Evolutionary conservation across 495 filamentous ascomycete species (phyloP).

Genomic region (Hypoxylon cercidicola): DNA sequence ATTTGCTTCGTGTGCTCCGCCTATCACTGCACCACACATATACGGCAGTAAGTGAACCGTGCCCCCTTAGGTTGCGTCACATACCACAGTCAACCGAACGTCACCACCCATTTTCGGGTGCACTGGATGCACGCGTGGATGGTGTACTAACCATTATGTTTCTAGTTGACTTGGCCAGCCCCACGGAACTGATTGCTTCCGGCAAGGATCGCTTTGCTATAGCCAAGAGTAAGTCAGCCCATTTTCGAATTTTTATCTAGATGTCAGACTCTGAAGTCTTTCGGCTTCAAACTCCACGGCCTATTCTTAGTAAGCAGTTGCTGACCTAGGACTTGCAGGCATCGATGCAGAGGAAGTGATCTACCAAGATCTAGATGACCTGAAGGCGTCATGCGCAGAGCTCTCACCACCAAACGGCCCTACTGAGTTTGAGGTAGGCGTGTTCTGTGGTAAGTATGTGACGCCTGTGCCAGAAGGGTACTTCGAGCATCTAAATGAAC

Average conservation of each 20-base stretch:
- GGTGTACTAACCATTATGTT: not conserved
- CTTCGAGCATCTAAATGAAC: slow-evolving; percentile 81
- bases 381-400: slow-evolving; percentile 82
- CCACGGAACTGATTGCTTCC: slow-evolving; percentile 51
- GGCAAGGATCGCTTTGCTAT: slow-evolving; percentile 13
- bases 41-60: slow-evolving; percentile 36
- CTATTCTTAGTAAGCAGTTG: slow-evolving; percentile 4
- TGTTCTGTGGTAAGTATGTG: slow-evolving; percentile 92
- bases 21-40: slow-evolving; percentile 73
- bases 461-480: slow-evolving; percentile 86
- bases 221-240: slow-evolving; percentile 19
- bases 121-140: not conserved
- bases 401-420: slow-evolving; percentile 65
- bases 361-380: slow-evolving; percentile 86
- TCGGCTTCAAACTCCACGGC: not conserved
- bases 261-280: not conserved
- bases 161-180: slow-evolving; percentile 75
- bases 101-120: not conserved
- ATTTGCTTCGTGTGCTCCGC: slow-evolving; percentile 88
- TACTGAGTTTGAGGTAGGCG: slow-evolving; percentile 87
- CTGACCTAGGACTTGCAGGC: slow-evolving; percentile 55
- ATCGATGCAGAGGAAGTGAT: slow-evolving; percentile 94
- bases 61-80: not conserved
- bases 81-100: not conserved
- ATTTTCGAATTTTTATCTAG: not conserved